A percentile compares a stretch with the other conserved stretches of the same genome.
Conservation (phyloP, 2,329 filamentous ascomycete species). For the Phaeosphaeriaceae sp. region DNA sequence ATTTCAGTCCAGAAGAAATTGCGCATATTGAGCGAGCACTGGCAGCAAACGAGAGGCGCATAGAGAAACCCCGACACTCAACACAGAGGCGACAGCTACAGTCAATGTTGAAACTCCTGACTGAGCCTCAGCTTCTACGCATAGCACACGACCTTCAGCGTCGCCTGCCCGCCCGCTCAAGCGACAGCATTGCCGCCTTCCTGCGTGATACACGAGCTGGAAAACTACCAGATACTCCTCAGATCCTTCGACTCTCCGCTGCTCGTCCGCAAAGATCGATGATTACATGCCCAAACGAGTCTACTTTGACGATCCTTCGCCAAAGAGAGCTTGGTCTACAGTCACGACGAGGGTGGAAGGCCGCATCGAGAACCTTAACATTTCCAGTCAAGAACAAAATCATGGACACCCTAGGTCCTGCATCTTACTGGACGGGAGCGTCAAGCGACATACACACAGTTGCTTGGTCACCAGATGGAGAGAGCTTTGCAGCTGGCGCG, state of each 20-base stretch:
- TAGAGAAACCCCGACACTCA: conserved; percentile 10
- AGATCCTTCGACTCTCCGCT: conserved; percentile 36
- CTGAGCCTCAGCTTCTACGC: conserved; percentile 32
- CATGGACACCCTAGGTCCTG: conserved; percentile 52
- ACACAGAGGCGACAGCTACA: conserved; percentile 32
- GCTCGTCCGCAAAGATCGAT: conserved; percentile 20
- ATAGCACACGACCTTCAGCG: conserved; percentile 22
- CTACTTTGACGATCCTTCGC: conserved; percentile 32
- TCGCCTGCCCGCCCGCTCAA: conserved; percentile 22
- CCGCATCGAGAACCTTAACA: conserved; percentile 26
- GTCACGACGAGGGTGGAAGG: conserved; percentile 34
- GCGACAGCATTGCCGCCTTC: conserved; percentile 37
- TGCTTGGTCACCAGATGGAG: conserved; percentile 63
- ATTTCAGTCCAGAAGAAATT: conserved; percentile 40
- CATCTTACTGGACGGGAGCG: conserved; percentile 61
- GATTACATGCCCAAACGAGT: conserved; percentile 20
- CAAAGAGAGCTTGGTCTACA: conserved; percentile 42
- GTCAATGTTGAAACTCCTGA: conserved; percentile 18
- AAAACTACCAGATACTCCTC: conserved; percentile 24
- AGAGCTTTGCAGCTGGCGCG: conserved; percentile 63
- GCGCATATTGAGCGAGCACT: conserved; percentile 25
- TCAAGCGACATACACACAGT: conserved; percentile 65
- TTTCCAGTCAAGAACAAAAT: conserved; percentile 37
- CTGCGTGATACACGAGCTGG: conserved; percentile 37
- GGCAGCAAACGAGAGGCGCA: conserved; percentile 5